Evolutionary conservation across 148 eudicot genomes (phyloP).

Genomic region (Rhododendron ovatum): DNA sequence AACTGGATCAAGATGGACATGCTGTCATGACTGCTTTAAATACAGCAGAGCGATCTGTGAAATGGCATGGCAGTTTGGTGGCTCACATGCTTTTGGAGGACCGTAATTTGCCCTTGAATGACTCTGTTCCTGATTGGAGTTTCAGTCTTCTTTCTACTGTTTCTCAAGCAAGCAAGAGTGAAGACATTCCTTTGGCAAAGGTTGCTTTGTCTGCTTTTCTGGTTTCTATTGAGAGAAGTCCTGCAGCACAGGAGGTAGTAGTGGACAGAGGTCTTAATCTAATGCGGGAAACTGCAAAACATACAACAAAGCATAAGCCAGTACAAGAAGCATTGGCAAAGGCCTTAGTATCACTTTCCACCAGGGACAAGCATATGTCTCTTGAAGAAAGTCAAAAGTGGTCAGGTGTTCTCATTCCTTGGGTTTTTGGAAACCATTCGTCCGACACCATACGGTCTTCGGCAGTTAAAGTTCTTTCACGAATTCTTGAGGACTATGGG

Average conservation of each 20-base stretch:
- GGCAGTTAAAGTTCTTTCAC: conserved; percentile 66
- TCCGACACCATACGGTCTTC: conserved; percentile 65
- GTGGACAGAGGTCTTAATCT: conserved; percentile 78
- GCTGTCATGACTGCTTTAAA: conserved; percentile 84
- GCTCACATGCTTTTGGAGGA: conserved; percentile 87
- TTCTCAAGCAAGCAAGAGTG: conserved; percentile 81
- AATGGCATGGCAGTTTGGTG: conserved; percentile 97
- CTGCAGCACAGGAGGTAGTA: conserved; percentile 58
- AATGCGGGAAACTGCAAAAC: conserved; percentile 84
- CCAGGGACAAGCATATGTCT: conserved; percentile 62
- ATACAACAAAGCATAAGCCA: conserved; percentile 54
- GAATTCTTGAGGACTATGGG: conserved; percentile 84
- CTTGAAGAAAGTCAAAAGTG: conserved; percentile 94
- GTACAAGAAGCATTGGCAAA: conserved; percentile 89
- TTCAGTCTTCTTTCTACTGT: conserved; percentile 78
- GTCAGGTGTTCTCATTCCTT: conserved; percentile 75
- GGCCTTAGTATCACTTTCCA: conserved; percentile 68
- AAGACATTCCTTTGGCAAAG: conserved; percentile 73
- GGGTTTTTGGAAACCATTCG: conserved; percentile 68
- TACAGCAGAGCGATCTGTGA: conserved; percentile 95
- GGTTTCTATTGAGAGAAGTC: conserved; percentile 76
- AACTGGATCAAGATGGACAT: conserved; percentile 85
- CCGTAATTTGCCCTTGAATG: conserved; percentile 53
- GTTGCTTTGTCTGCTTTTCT: conserved; percentile 84
- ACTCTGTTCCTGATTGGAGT: conserved; percentile 87